Base-by-base conservation (phyloP, 208 protist genomes). In the Trypanosomatidae sp. region DNA sequence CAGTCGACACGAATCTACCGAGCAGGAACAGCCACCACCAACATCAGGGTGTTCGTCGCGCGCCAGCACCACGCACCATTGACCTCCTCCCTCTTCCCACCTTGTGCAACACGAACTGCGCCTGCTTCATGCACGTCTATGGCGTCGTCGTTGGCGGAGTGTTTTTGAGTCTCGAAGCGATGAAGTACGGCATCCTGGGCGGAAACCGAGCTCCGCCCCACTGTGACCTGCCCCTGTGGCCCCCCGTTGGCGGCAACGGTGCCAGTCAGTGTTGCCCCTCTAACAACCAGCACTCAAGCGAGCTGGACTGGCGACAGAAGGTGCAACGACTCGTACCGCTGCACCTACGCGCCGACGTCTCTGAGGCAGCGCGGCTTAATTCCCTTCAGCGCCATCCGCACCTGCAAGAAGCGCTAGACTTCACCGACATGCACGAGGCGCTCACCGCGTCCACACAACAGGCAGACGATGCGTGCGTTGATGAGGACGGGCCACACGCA, bases 161-260 rank as follows among this genome's bases (percentile, higher is more conserved):
- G 15, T 80, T 71, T 44, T 0, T 92, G 65, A 85, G 84, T 6
- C 74, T 92, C 15, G 78, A 47, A 36, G 88, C 89, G 47, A 85
- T 95, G 62, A 95, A 95, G 71, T 81, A 92, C 75, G 86, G 85
- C 60, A 83, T 95, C 49, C 76, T 93, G 13, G 74, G 87, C 47
- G 80, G 86, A 15, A 88, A 91, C 67, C 73, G 73, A 22, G 66
- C 83, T 10, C 71, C 83, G 12, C 69, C 66, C 2, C 84, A 80
- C 76, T 66, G 66, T 33, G 60, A 85, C 12, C 39, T 84, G 2
- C 85, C 89, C 33, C 83, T 75, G 56, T 75, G 69, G 76, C 22
- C 46, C 13, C 56, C 81, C 30, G 80, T 85, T 66, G 59, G 67
- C 10, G 39, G 41, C 64, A 49, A 33, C 13, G 68, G 55, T 22